phyloP scores from a whole-genome alignment of 257 asterid species.

The Primulina eburnea region DNA sequence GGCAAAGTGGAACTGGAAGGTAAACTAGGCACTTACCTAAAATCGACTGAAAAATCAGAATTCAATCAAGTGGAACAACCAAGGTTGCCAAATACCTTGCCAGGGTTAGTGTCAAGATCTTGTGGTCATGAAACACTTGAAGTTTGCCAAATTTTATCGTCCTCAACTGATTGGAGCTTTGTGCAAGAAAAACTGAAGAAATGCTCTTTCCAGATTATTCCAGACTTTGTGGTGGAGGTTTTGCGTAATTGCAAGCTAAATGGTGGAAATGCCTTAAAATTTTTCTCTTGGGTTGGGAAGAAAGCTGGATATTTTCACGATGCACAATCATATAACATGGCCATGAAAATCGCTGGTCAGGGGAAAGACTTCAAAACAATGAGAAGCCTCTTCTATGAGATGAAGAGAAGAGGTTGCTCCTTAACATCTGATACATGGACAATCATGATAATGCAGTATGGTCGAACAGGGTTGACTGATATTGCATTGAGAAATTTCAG shows the following conservation, averaged over 20 bases:
- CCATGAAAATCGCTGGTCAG: conserved; percentile 75
- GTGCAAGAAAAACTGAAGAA: conserved; percentile 60
- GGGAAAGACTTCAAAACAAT: conserved; percentile 77
- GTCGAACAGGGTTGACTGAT: conserved; percentile 72
- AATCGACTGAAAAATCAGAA: conserved; percentile 21
- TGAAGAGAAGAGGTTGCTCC: conserved; percentile 57
- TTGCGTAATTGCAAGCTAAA: conserved; percentile 43
- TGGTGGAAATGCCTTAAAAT: conserved; percentile 47
- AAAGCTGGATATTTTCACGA: conserved; percentile 50
- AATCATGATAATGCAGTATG: conserved; percentile 85
- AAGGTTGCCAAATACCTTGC: conserved; percentile 17
- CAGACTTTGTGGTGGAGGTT: conserved; percentile 54
- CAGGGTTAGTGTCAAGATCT: conserved; percentile 24
- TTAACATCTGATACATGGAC: conserved; percentile 84
- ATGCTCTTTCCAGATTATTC: conserved; percentile 38
- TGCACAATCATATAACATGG: conserved; percentile 61
- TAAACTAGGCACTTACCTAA: conserved; percentile 26
- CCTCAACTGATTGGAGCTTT: conserved; percentile 56
- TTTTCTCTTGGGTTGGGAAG: conserved; percentile 77
- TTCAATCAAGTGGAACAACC: conserved; percentile 24
- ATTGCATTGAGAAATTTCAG: conserved; percentile 55
- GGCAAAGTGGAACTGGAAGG: conserved; percentile 18
- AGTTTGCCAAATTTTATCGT: conserved; percentile 44
- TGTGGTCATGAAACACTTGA: conserved; percentile 26
- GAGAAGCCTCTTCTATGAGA: conserved; percentile 70